Evolutionary conservation across 1,284 basidiomycete species (phyloP), one percentile per base, ranked within the genome.

Genomic region (Ceratorhiza oryzae-sativae): DNA sequence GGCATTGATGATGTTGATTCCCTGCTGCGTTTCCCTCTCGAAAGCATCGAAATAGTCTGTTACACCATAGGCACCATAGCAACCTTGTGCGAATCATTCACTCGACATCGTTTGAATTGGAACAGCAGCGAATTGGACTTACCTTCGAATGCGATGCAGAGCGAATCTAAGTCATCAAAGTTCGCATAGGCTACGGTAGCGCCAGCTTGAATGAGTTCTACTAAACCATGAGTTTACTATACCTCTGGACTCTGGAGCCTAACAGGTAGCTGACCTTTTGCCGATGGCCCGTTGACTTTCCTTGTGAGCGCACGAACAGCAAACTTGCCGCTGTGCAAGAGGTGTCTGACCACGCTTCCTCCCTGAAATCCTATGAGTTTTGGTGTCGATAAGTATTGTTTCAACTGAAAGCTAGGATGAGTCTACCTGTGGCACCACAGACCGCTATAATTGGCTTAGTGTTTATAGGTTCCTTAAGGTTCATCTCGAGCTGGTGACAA

Each of bases 41-140:
- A 49, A 46, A 15, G 60, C 60, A 18, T 63, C 60, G 23, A 27
- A 63, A 25, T 63, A 63, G 27, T 63, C 60, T 3, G 60, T 63
- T 3, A 34, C 49, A 18, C 42, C 61, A 49, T 46, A 49, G 4
- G 61, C 61, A 23, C 46, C 42, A 20, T 63, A 63, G 32, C 61
- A 63, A 15, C 45, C 60, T 63, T 34, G 6, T 5, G 13, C 15
- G 39, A n/a, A 41, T n/a, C n/a, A 45, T 42, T 41, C 6, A 45
- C 2, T 27, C 18, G 36, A 18, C 36, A 6, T 39, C 36, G 36
- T 10, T 41, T 20, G 3, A 42, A 2, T n/a, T 42, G 5, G 23
- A 60, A 30, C 4, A n/a, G n/a, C 42, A 53, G 4, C 4, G 20
- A 25, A 23, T 5, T 25, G 15, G 4, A 8, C 42, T 9, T 34